These are phyloP conservation scores for Lumnitzera racemosa DNA, from an alignment of 345 rosid genomes.

Conservation along the genomic window DNA sequence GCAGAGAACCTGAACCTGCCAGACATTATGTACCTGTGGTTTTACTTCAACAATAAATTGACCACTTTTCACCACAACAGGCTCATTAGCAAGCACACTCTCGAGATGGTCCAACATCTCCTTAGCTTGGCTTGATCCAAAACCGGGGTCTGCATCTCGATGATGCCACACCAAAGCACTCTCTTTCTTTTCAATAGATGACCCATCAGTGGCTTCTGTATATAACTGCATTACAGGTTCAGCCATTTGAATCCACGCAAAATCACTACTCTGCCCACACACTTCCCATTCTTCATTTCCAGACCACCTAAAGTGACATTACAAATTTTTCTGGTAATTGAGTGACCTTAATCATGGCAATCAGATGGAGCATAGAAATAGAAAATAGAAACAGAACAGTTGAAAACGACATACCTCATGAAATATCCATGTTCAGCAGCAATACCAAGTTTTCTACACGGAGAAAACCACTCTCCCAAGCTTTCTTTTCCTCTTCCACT, in stretches of 20 bases:
- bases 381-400: neutral
- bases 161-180: constrained; percentile 78
- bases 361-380: neutral
- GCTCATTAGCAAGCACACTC: constrained; percentile 69
- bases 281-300: constrained; percentile 37
- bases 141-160: constrained; percentile 64
- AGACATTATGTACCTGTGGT: constrained; percentile 43
- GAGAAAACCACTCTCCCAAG: constrained; percentile 58
- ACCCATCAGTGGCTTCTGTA: constrained; percentile 74
- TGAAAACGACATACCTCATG: constrained; percentile 35
- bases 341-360: neutral
- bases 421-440: constrained; percentile 72
- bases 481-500: constrained; percentile 68
- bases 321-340: neutral
- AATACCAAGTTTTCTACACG: constrained; percentile 53
- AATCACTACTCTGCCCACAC: constrained; percentile 45
- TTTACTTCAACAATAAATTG: constrained; percentile 72
- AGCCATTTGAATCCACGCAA: constrained; percentile 63
- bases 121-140: constrained; percentile 75
- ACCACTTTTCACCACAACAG: constrained; percentile 65
- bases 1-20: neutral
- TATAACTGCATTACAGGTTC: constrained; percentile 68
- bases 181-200: constrained; percentile 57
- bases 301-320: constrained; percentile 37
- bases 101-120: constrained; percentile 76